These are phyloP conservation scores for Mimosa bimucronata DNA, from an alignment of 306 rosid species.

Conservation along the genomic window DNA sequence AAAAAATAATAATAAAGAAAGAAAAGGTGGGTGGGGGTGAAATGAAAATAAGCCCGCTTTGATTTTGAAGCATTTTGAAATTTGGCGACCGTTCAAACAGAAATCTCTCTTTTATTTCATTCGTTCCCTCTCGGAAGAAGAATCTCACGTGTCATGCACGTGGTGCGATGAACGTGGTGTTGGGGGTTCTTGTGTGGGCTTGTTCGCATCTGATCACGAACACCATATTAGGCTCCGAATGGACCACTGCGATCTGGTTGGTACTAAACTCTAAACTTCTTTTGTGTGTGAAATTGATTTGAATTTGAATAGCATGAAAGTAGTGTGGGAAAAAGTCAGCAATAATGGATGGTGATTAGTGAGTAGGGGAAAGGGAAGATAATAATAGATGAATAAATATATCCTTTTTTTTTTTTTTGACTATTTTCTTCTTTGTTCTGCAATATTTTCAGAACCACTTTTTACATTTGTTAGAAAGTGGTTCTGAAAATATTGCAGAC, in stretches of 20 bases:
- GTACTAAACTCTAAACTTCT: not conserved
- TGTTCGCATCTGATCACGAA: not conserved
- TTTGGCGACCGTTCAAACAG: conserved; percentile 38
- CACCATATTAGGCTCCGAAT: not conserved
- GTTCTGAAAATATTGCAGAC: no score
- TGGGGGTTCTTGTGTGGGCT: not conserved
- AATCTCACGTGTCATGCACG: not conserved
- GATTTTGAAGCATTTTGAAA: conserved; percentile 32
- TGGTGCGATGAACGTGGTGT: not conserved
- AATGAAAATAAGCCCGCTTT: conserved; percentile 33
- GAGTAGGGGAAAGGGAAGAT: no score
- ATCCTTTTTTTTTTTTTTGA: no score
- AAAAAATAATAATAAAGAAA: not conserved
- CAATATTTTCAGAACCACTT: no score
- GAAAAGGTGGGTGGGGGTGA: not conserved
- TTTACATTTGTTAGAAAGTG: no score
- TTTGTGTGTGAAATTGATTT: not conserved
- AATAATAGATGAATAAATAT: no score
- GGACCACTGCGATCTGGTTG: not conserved
- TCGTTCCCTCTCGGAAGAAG: not conserved
- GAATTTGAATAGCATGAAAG: not conserved
- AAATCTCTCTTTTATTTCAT: not conserved
- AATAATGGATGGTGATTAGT: no score
- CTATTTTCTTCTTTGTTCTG: no score
- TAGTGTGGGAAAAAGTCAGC: no score